A percentile compares a stretch with the other conserved stretches of the same genome.
Evolutionary conservation across 2,329 filamentous ascomycete genomes (phyloP).

Genomic region (Neonectria sp.): DNA sequence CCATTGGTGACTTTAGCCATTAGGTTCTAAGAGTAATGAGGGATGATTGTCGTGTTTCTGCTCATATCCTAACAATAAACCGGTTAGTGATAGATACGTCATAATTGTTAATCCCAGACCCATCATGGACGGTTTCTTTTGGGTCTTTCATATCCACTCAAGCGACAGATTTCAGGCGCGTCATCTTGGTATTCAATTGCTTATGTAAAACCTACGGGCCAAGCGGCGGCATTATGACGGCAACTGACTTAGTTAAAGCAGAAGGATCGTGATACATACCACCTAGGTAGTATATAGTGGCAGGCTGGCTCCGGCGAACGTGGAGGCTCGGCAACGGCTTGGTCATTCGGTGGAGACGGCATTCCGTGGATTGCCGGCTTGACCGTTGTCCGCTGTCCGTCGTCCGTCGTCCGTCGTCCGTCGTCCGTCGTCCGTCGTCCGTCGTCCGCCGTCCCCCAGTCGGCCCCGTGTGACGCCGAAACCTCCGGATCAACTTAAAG

Average conservation of each 20-base stretch:
- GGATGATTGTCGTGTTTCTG: neutral
- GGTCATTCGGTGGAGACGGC: neutral
- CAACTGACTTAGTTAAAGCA: neutral
- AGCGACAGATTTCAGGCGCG: neutral
- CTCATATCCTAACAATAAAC: constrained; percentile 1
- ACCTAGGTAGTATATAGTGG: constrained; percentile 2
- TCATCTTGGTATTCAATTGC: neutral
- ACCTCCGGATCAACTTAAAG: neutral
- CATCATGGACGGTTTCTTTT: neutral
- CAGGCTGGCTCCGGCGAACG: neutral
- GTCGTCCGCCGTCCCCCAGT: neutral
- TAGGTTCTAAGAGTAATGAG: constrained; percentile 3
- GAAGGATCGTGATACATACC: neutral
- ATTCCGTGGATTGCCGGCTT: neutral
- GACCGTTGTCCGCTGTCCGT: neutral
- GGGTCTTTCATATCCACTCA: neutral
- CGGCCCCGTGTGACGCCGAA: neutral
- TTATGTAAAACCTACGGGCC: neutral
- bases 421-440: neutral
- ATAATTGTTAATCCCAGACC: neutral
- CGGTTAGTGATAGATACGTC: neutral
- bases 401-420: neutral
- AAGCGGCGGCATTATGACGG: neutral
- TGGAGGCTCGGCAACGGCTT: constrained; percentile 1
- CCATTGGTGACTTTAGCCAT: neutral